Conservation (phyloP, 495 filamentous ascomycete genomes). For the Ramalina peruviana region DNA sequence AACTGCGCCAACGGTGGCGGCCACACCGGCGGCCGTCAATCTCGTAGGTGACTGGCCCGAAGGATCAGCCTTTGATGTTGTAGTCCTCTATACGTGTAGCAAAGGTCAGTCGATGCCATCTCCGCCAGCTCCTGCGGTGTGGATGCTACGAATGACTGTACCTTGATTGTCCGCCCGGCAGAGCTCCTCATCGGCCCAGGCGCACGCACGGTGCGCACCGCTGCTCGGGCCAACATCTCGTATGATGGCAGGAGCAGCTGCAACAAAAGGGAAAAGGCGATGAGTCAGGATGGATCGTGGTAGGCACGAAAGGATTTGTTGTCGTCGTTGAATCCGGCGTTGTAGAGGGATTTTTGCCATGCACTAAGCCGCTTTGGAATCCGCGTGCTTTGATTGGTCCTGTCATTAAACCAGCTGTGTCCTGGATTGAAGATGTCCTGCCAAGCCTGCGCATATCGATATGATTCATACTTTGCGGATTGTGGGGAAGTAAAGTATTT, state of each 20-base stretch:
- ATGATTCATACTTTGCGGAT: too few relatives aligned
- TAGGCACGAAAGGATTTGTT: not conserved
- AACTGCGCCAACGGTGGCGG: slow-evolving; percentile 69
- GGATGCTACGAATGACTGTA: slow-evolving; percentile 31
- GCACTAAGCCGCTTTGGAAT: not conserved
- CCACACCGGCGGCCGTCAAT: slow-evolving; percentile 67
- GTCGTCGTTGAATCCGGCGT: not conserved
- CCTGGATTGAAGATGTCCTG: too few relatives aligned
- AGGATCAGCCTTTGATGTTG: slow-evolving; percentile 16
- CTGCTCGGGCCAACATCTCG: slow-evolving; percentile 78
- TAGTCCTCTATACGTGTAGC: not conserved
- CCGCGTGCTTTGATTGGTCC: too few relatives aligned
- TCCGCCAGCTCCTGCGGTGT: too few relatives aligned
- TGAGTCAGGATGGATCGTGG: not conserved
- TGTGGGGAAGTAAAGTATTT: too few relatives aligned
- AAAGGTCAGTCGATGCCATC: too few relatives aligned
- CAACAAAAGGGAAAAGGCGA: slow-evolving; percentile 5
- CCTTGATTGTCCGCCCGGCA: slow-evolving; percentile 35
- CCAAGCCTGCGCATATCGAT: too few relatives aligned
- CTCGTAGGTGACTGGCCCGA: slow-evolving; percentile 36
- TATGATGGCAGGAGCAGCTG: slow-evolving; percentile 1
- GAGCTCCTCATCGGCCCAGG: slow-evolving; percentile 48
- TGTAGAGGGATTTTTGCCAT: not conserved
- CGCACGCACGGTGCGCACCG: slow-evolving; percentile 65
- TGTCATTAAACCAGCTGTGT: too few relatives aligned